These are phyloP conservation scores for Rubia tinctorum DNA, from an alignment of 305 asterid genomes.

Conservation along the genomic window DNA sequence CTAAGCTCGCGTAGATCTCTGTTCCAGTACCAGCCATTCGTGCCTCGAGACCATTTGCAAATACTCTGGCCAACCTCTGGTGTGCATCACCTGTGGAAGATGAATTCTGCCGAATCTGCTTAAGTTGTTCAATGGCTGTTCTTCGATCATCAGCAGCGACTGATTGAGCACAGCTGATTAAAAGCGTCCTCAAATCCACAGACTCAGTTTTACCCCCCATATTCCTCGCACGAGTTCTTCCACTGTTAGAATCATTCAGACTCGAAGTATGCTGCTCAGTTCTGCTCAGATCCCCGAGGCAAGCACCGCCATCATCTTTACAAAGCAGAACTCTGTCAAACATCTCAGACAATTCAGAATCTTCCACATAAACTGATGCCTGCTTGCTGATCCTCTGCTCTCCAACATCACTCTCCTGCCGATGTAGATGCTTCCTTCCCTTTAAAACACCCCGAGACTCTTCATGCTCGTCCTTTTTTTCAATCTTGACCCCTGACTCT, in stretches of 20 bases:
- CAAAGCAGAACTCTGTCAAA: constrained; percentile 79
- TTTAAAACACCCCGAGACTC: constrained; percentile 33
- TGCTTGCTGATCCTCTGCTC: constrained; percentile 86
- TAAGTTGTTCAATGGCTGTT: constrained; percentile 68
- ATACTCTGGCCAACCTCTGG: constrained; percentile 79
- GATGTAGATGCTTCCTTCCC: constrained; percentile 79
- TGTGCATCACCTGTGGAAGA: constrained; percentile 73
- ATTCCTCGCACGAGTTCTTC: constrained; percentile 44
- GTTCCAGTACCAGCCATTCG: constrained; percentile 35
- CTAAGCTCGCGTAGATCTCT: constrained; percentile 23
- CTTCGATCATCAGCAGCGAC: constrained; percentile 77
- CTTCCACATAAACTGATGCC: constrained; percentile 62
- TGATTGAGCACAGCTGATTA: constrained; percentile 86
- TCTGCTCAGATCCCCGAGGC: constrained; percentile 19
- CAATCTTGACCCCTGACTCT: constrained; percentile 34
- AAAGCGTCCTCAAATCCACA: constrained; percentile 74
- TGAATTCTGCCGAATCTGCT: constrained; percentile 66
- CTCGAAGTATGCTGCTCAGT: constrained; percentile 23
- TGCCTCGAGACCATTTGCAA: constrained; percentile 75
- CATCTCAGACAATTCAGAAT: constrained; percentile 74
- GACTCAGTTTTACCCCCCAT: constrained; percentile 46
- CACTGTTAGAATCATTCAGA: constrained; percentile 31
- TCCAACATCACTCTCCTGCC: constrained; percentile 50
- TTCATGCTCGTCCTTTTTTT: constrained; percentile 48
- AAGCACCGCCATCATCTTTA: constrained; percentile 32